phyloP scores from a whole-genome alignment of 345 rosid genomes.

The Camelina neglecta region DNA sequence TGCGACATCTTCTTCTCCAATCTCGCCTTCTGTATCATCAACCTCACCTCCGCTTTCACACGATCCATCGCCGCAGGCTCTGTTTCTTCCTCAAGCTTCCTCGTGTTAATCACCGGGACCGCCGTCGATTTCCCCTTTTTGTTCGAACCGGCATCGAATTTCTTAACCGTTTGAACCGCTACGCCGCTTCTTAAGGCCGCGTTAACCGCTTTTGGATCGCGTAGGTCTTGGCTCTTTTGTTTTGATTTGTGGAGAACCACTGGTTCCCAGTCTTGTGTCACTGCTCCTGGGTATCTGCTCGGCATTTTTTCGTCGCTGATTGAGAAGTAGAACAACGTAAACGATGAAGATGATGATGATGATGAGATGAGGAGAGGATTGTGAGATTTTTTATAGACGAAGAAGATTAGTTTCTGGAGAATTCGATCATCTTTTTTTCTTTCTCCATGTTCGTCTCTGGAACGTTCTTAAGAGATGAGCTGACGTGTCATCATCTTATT shows the following conservation, averaged over 20 bases:
- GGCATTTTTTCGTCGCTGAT: slow-evolving; percentile 53
- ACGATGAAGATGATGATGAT: slow-evolving; percentile 12
- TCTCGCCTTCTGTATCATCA: slow-evolving; percentile 67
- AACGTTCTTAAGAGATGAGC: background rate
- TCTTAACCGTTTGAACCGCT: slow-evolving; percentile 66
- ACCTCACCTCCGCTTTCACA: slow-evolving; percentile 69
- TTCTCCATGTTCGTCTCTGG: slow-evolving; percentile 28
- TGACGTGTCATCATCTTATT: slow-evolving; percentile 25
- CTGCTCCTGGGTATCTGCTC: slow-evolving; percentile 64
- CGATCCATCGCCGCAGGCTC: slow-evolving; percentile 68
- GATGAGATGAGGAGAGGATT: background rate
- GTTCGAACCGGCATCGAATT: slow-evolving; percentile 72
- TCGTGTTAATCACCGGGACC: slow-evolving; percentile 51
- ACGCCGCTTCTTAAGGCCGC: slow-evolving; percentile 66
- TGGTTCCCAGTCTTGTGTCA: slow-evolving; percentile 83
- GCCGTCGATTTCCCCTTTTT: slow-evolving; percentile 54
- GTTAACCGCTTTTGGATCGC: slow-evolving; percentile 78
- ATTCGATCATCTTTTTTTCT: slow-evolving; percentile 35
- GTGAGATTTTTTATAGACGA: slow-evolving; percentile 17
- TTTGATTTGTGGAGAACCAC: slow-evolving; percentile 73
- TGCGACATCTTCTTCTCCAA: slow-evolving; percentile 85
- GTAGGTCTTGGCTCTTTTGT: slow-evolving; percentile 59
- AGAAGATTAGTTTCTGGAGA: slow-evolving; percentile 43
- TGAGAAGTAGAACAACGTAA: no score
- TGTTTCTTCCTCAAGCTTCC: slow-evolving; percentile 68